Conservation (phyloP, 257 asterid genomes). For the Capsicum pubescens region DNA sequence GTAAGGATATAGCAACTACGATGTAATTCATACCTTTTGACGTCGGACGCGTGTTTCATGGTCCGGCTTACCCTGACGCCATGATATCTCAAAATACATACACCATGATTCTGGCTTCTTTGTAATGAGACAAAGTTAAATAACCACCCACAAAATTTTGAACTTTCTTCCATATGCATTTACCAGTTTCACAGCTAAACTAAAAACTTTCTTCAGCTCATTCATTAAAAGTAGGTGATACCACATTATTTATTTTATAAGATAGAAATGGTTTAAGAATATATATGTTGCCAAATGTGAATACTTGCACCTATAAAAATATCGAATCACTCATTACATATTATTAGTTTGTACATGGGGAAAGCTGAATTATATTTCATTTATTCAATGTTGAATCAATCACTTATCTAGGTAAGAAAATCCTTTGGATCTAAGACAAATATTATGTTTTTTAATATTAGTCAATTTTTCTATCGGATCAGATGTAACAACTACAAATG, state of each 20-base stretch:
- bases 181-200: not conserved
- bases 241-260: not conserved
- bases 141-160: too few relatives aligned
- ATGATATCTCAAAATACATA: constrained; percentile 54
- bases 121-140: too few relatives aligned
- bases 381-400: not conserved
- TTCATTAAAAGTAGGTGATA: not conserved
- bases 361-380: not conserved
- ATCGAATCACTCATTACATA: not conserved
- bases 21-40: constrained; percentile 68
- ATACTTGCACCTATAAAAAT: not conserved
- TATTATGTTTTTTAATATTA: not conserved
- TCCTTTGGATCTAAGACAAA: not conserved
- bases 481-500: not conserved
- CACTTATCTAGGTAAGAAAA: not conserved
- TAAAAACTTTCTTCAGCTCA: not conserved
- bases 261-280: not conserved
- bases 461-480: not conserved
- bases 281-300: not conserved
- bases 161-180: not conserved
- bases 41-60: constrained; percentile 90
- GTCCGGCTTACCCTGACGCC: constrained; percentile 98
- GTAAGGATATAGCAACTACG: constrained; percentile 28
- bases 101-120: constrained; percentile 54
- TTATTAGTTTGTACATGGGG: not conserved